Percentiles rank a stretch among this genome's conserved stretches.
Conservation (phyloP, 192 early-diverging fungal species). For the Coemansia sp. region DNA sequence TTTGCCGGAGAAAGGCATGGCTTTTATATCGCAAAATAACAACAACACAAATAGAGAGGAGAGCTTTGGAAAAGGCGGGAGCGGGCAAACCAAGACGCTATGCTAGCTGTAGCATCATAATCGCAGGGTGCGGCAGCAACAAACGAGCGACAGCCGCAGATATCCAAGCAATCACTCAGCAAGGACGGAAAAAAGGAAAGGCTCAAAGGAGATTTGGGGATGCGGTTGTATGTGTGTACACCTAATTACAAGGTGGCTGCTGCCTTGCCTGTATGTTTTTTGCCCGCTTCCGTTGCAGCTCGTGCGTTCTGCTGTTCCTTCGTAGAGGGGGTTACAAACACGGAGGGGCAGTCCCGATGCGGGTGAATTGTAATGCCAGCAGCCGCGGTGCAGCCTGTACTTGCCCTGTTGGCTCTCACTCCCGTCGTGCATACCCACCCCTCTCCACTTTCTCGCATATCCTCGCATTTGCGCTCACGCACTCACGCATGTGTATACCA, state of each 20-base stretch:
- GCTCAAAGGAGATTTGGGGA: not conserved
- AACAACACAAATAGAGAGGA: not conserved
- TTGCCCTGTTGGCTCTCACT: slow-evolving; percentile 11
- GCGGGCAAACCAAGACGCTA: not conserved
- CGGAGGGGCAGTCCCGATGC: slow-evolving; percentile 8
- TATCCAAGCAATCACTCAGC: slow-evolving; percentile 1
- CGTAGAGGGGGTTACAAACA: slow-evolving; percentile 2
- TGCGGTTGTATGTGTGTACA: not conserved
- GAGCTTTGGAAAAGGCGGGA: slow-evolving; percentile 3
- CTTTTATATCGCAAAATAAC: slow-evolving; percentile 8
- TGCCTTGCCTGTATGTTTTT: slow-evolving; percentile 10
- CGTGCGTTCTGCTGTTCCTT: not conserved
- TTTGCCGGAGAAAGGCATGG: not conserved
- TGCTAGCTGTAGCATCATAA: slow-evolving; percentile 1
- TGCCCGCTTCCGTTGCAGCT: not conserved
- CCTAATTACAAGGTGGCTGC: slow-evolving; percentile 11
- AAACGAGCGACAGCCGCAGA: slow-evolving; percentile 1
- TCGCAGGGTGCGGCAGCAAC: slow-evolving; percentile 7
- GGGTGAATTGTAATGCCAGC: slow-evolving; percentile 13
- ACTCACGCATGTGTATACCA: not conserved
- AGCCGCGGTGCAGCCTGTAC: slow-evolving; percentile 4
- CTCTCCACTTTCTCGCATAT: slow-evolving; percentile 5
- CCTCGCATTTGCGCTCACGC: slow-evolving; percentile 10
- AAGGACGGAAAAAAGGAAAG: not conserved
- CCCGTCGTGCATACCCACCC: slow-evolving; percentile 4